Conservation (phyloP, 192 early-diverging fungal genomes). For the Gigaspora rosea region DNA sequence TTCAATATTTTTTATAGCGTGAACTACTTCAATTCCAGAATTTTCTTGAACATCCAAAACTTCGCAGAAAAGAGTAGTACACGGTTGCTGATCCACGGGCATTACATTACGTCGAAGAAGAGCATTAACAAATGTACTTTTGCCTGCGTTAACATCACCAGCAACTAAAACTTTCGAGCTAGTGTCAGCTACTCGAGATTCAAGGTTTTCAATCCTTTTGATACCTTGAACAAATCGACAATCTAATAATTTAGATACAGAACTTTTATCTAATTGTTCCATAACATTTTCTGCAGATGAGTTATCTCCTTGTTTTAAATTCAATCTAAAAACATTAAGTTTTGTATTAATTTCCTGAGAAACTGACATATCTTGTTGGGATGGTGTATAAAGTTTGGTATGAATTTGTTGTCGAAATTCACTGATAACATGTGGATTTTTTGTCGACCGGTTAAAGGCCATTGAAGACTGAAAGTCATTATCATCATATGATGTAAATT, state of each 20-base stretch:
- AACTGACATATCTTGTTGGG: slow-evolving; percentile 9
- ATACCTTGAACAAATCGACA: slow-evolving; percentile 64
- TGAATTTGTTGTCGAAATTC: not conserved
- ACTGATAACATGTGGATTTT: not conserved
- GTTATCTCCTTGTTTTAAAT: slow-evolving; percentile 68
- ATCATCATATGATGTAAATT: too few relatives aligned
- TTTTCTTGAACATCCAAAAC: slow-evolving; percentile 93
- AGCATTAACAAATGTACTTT: slow-evolving; percentile 97
- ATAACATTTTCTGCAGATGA: slow-evolving; percentile 56
- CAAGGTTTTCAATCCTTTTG: slow-evolving; percentile 80
- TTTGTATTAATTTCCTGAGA: slow-evolving; percentile 46
- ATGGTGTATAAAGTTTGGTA: not conserved
- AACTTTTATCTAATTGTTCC: slow-evolving; percentile 65
- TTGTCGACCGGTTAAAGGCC: too few relatives aligned
- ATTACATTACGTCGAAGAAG: slow-evolving; percentile 86
- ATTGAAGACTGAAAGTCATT: too few relatives aligned
- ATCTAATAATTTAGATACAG: slow-evolving; percentile 72
- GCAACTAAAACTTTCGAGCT: slow-evolving; percentile 94
- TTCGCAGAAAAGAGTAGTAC: slow-evolving; percentile 95
- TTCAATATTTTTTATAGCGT: slow-evolving; percentile 75
- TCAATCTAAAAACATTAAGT: slow-evolving; percentile 66
- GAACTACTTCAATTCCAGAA: slow-evolving; percentile 86
- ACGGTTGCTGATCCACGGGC: slow-evolving; percentile 97
- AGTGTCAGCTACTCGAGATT: slow-evolving; percentile 84
- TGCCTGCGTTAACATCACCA: slow-evolving; percentile 97